A percentile compares a stretch with the other conserved stretches of the same genome.
Conservation (phyloP, 2,329 filamentous ascomycete species). For the Diaporthe sp. region DNA sequence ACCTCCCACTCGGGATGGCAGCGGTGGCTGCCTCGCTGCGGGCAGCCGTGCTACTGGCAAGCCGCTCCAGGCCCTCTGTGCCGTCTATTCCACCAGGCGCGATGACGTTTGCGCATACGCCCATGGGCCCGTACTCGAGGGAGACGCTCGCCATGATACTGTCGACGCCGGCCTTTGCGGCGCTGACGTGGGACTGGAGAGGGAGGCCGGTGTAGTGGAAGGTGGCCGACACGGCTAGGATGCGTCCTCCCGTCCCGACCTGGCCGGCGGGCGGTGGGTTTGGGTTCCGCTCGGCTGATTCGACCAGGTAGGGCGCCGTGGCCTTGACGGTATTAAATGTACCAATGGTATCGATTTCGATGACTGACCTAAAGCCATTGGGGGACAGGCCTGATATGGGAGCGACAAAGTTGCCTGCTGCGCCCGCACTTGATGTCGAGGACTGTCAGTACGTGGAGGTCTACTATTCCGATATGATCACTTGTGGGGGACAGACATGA, state of each 20-base stretch:
- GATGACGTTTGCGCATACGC: constrained; percentile 90
- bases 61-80: constrained; percentile 84
- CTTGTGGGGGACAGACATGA: constrained; percentile 75
- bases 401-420: constrained; percentile 95
- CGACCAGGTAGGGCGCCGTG: constrained; percentile 83
- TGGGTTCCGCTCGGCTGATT: constrained; percentile 77
- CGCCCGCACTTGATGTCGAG: constrained; percentile 77
- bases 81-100: constrained; percentile 87
- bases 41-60: constrained; percentile 58
- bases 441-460: constrained; percentile 24
- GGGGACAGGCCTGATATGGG: constrained; percentile 84
- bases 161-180: constrained; percentile 93
- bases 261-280: constrained; percentile 71
- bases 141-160: constrained; percentile 84
- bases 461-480: background rate
- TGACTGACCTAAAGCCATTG: constrained; percentile 95
- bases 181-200: constrained; percentile 89
- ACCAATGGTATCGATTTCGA: constrained; percentile 95
- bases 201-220: constrained; percentile 92
- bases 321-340: constrained; percentile 97
- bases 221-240: constrained; percentile 91
- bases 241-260: constrained; percentile 77
- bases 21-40: constrained; percentile 53
- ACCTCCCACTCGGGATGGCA: constrained; percentile 79
- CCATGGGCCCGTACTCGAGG: constrained; percentile 90